These are phyloP conservation scores for Myriangium duriaei DNA, from an alignment of 2,329 filamentous ascomycete genomes.

Conservation along the genomic window DNA sequence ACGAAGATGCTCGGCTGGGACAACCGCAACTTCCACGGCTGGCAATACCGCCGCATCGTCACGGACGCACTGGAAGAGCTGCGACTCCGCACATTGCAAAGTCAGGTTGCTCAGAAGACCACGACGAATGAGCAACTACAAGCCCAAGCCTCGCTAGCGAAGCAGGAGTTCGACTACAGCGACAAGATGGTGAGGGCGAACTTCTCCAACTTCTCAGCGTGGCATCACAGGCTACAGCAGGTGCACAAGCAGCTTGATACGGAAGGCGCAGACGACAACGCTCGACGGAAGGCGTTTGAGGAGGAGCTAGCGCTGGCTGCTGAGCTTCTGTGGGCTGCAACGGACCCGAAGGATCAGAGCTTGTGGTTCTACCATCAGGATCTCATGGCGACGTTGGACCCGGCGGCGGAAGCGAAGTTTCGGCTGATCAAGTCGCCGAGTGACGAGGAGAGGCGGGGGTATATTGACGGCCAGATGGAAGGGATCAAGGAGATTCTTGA, in stretches of 20 bases:
- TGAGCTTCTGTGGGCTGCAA: conserved; percentile 56
- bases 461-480: conserved; percentile 59
- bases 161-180: conserved; percentile 79
- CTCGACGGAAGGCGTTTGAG: conserved; percentile 58
- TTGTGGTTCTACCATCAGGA: conserved; percentile 96
- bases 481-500: conserved; percentile 57
- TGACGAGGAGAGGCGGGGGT: conserved; percentile 47
- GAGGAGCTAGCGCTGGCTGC: conserved; percentile 65
- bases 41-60: conserved; percentile 76
- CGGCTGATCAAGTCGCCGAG: conserved; percentile 55
- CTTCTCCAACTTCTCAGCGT: conserved; percentile 92
- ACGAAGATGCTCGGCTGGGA: conserved; percentile 81
- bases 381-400: conserved; percentile 54
- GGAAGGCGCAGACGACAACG: conserved; percentile 48
- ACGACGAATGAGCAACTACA: conserved; percentile 16
- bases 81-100: conserved; percentile 16
- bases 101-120: conserved; percentile 21
- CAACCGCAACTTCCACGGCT: conserved; percentile 89
- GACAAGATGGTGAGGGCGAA: conserved; percentile 75
- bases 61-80: conserved; percentile 60
- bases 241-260: conserved; percentile 66
- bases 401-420: conserved; percentile 37
- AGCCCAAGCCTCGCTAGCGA: conserved; percentile 46
- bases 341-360: conserved; percentile 87
- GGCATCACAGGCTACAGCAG: conserved; percentile 80